Evolutionary conservation across 176 grass and related monocot species (phyloP).

Genomic region (Tillandsia fasciculata): DNA sequence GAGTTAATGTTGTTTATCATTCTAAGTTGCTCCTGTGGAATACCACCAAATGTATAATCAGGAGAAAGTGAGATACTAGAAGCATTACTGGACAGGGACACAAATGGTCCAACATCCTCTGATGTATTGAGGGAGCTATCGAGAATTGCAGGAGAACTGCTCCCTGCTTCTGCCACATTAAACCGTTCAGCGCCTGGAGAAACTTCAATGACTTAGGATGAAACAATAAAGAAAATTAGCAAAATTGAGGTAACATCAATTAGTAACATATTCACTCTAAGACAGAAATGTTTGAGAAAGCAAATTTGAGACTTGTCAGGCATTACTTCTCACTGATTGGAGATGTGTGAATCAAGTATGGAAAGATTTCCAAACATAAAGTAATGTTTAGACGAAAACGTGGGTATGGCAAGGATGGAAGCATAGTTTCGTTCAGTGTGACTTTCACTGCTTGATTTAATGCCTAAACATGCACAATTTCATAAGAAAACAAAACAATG

Average conservation of each 20-base stretch:
- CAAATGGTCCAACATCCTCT: conserved; percentile 40
- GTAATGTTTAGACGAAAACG: too few species aligned
- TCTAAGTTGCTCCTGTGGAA: conserved; percentile 73
- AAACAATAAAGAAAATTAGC: neutral
- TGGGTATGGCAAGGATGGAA: too few species aligned
- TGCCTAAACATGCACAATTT: too few species aligned
- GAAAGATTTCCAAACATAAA: too few species aligned
- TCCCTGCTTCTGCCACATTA: conserved; percentile 25
- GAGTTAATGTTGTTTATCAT: conserved; percentile 71
- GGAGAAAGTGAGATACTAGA: conserved; percentile 32
- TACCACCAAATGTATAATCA: conserved; percentile 38
- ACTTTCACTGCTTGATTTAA: too few species aligned
- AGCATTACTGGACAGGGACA: conserved; percentile 25
- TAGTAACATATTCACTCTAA: too few species aligned
- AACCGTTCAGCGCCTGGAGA: neutral
- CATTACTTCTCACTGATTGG: too few species aligned
- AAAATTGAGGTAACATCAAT: neutral
- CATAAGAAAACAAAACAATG: neutral
- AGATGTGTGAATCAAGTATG: too few species aligned
- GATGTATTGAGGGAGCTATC: conserved; percentile 21
- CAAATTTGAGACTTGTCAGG: neutral
- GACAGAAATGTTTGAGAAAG: neutral
- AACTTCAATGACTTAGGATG: neutral
- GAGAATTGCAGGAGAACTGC: conserved; percentile 28
- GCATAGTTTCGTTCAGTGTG: too few species aligned